Evolutionary conservation across 2,329 filamentous ascomycete genomes (phyloP), one percentile per base, ranked within the genome.

Genomic region (Bipolaris zeicola): DNA sequence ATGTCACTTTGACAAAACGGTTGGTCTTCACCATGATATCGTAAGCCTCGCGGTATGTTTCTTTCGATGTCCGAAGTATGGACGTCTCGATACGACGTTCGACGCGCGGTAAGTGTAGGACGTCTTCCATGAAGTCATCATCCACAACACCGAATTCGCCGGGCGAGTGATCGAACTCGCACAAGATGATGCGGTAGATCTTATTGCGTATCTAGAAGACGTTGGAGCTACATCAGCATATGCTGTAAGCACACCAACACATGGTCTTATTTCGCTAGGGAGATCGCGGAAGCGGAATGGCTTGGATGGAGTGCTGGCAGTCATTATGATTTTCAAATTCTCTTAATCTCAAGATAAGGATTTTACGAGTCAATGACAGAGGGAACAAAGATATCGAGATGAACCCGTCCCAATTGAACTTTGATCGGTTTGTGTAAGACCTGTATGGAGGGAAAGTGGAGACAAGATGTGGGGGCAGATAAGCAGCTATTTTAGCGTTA

Each of bases 1-100:
- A 55, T 8, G 53, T 51, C 8, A 63, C 37, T 13, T 47, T 55
- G 10, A 65, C 57, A 41, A 65, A 67, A 8, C 58, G 60, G 20
- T 66, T 65, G 3, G 50, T 62, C 34, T 65, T 65, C 26, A 63
- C 46, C 63, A 63, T 56, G 22, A 55, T 43, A 34, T 57, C 44
- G 16, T 52, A 55, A 22, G 47, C 48, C 26, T 55, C 52, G 2
- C 11, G 24, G 20, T 55, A 31, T 46, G 16, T 52, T 39, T 52
- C 41, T 13, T 52, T 55, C 3, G 48, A 55, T 6, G 28, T 46
- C 3, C 20, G 34, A 7, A 55, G 41, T 46, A 47, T 55, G n/a
- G 24, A 18, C 6, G 41, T 33, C 22, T 50, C 39, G 18, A 50
- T 18, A 5, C 38, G 10, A 50, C 50, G 52, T 39, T 50, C 24